Evolutionary conservation across 768 basidiomycete species (phyloP).

Genomic region (Lactarius trivialis): DNA sequence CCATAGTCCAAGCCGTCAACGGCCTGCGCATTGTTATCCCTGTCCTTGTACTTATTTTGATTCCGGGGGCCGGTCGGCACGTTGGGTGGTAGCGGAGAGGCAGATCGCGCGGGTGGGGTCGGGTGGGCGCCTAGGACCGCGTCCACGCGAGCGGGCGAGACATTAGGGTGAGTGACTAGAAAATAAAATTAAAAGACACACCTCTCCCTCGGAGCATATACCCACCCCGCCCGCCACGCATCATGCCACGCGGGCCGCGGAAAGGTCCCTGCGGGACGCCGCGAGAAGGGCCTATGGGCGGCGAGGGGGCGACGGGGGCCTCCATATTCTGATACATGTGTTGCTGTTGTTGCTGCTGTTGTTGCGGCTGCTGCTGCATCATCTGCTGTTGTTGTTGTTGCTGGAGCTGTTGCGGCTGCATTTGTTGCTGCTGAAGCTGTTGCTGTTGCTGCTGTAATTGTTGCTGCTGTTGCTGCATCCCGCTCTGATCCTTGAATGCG

Average conservation of each 20-base stretch:
- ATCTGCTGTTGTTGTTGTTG: constrained; percentile 47
- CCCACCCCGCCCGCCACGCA: constrained; percentile 39
- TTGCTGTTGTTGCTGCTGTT: constrained; percentile 29
- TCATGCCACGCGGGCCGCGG: constrained; percentile 39
- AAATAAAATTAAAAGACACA: constrained; percentile 8
- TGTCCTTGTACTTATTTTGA: constrained; percentile 86
- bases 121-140: constrained; percentile 27
- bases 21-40: constrained; percentile 77
- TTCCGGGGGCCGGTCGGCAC: constrained; percentile 86
- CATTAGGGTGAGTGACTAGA: not conserved
- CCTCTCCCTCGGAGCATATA: constrained; percentile 38
- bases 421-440: constrained; percentile 41
- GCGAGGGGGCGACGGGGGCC: constrained; percentile 41
- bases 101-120: constrained; percentile 60
- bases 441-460: constrained; percentile 41
- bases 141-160: not conserved
- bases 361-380: not conserved
- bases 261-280: constrained; percentile 34
- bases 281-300: constrained; percentile 30
- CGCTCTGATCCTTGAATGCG: constrained; percentile 22
- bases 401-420: constrained; percentile 35
- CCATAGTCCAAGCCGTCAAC: constrained; percentile 89
- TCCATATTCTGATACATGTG: constrained; percentile 68
- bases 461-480: constrained; percentile 37
- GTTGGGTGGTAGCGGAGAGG: constrained; percentile 79